A percentile compares a stretch with the other conserved stretches of the same genome.
Conservation (phyloP, 1,284 basidiomycete genomes). For the Austroboletus olivaceoglutinosus region DNA sequence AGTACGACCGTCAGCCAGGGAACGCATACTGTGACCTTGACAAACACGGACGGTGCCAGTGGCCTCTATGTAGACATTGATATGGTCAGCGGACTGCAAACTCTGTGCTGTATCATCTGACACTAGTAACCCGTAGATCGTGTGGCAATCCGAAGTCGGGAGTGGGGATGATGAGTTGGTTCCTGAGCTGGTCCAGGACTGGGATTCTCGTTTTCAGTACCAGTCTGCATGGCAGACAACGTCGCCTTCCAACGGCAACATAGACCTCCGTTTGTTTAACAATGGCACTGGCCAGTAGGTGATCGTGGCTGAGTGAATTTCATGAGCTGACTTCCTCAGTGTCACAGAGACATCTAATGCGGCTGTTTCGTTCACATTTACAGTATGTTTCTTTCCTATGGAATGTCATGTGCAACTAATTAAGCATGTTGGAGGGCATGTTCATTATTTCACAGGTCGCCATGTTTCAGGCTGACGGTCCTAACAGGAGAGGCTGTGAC, state of each 20-base stretch:
- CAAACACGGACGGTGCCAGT: conserved; percentile 23
- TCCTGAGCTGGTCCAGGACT: conserved; percentile 20
- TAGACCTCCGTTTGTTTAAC: conserved; percentile 24
- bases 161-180: conserved; percentile 13
- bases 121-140: conserved; percentile 15
- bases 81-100: conserved; percentile 21
- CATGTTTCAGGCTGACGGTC: neutral
- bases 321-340: conserved; percentile 7
- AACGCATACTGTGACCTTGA: conserved; percentile 27
- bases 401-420: neutral
- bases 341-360: conserved; percentile 23
- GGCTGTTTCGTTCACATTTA: conserved; percentile 28
- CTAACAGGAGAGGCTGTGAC: conserved; percentile 27
- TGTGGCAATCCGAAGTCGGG: conserved; percentile 30
- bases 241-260: conserved; percentile 1
- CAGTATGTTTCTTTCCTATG: conserved; percentile 18
- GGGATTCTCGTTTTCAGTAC: conserved; percentile 27
- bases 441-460: neutral
- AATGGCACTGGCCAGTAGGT: conserved; percentile 34
- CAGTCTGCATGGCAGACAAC: conserved; percentile 20
- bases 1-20: conserved; percentile 23
- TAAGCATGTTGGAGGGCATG: conserved; percentile 15
- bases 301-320: neutral
- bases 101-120: neutral
- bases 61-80: conserved; percentile 31